These are phyloP conservation scores for Lobosporangium transversale DNA, from an alignment of 192 early-diverging fungal species.

Conservation along the genomic window DNA sequence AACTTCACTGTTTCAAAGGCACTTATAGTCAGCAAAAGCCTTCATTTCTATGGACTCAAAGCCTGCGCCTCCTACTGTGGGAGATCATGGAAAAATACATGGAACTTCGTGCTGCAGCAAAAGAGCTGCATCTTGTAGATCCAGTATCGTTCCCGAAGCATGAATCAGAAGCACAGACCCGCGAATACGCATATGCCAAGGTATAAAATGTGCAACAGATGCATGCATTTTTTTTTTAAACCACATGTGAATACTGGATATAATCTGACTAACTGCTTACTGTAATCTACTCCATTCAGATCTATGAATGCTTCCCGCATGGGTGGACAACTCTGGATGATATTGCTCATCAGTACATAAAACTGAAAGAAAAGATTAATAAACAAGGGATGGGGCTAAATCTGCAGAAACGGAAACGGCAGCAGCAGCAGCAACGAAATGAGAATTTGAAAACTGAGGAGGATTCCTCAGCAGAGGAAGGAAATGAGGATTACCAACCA, in stretches of 20 bases:
- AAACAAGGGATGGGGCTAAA: background rate
- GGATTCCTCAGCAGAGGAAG: too few relatives aligned
- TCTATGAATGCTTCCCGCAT: conserved; percentile 8
- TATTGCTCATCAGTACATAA: conserved; percentile 5
- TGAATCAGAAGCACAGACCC: conserved; percentile 1
- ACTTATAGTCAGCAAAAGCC: too few relatives aligned
- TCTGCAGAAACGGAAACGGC: background rate
- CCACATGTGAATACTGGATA: background rate
- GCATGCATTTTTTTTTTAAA: background rate
- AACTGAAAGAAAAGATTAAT: conserved; percentile 13
- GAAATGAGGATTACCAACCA: too few relatives aligned
- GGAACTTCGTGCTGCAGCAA: background rate
- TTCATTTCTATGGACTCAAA: conserved; percentile 12
- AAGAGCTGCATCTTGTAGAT: conserved; percentile 3
- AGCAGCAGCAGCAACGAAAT: background rate
- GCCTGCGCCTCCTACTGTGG: conserved; percentile 8
- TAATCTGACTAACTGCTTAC: background rate
- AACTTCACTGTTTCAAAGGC: too few relatives aligned
- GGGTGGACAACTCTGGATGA: conserved; percentile 2
- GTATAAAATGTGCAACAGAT: too few relatives aligned
- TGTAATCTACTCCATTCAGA: background rate
- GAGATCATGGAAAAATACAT: conserved; percentile 17
- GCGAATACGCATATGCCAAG: background rate
- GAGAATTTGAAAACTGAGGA: too few relatives aligned
- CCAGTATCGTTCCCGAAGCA: background rate